Conservation (phyloP, 2,329 filamentous ascomycete species). For the Clarireedia paspali region DNA sequence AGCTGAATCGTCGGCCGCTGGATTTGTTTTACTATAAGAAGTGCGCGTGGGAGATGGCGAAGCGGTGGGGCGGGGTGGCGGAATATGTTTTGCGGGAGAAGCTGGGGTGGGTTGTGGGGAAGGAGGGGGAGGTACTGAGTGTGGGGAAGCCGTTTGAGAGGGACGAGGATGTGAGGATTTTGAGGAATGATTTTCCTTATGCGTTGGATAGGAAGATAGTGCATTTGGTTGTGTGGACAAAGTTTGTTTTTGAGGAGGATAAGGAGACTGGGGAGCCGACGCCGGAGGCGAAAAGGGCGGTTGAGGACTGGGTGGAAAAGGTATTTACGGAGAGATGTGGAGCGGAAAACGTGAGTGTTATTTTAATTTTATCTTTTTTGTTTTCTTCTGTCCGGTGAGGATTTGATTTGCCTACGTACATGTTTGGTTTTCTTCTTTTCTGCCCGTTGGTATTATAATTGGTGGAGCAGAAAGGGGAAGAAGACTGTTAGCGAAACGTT, state of each 20-base stretch:
- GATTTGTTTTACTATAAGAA: slow-evolving; percentile 71
- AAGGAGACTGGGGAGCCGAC: slow-evolving; percentile 52
- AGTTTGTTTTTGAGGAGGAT: slow-evolving; percentile 72
- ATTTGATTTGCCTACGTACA: neutral
- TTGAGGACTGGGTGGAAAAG: slow-evolving; percentile 62
- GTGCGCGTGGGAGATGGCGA: slow-evolving; percentile 56
- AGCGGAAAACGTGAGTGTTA: slow-evolving; percentile 42
- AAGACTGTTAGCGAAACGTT: neutral
- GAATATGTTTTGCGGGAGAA: slow-evolving; percentile 65
- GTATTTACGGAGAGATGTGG: slow-evolving; percentile 53
- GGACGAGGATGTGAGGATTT: slow-evolving; percentile 56
- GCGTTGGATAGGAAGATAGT: slow-evolving; percentile 70
- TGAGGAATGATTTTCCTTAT: slow-evolving; percentile 94
- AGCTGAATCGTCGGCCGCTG: slow-evolving; percentile 69
- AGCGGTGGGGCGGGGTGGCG: slow-evolving; percentile 68
- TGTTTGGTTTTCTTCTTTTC: neutral
- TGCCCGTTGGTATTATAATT: neutral
- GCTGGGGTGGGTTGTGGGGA: slow-evolving; percentile 53
- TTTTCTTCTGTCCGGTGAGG: neutral
- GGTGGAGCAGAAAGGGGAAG: neutral
- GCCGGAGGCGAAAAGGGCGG: slow-evolving; percentile 49
- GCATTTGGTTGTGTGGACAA: slow-evolving; percentile 89
- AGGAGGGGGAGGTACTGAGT: neutral
- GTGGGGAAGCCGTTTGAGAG: slow-evolving; percentile 29
- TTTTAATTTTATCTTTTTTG: neutral